Conservation (phyloP, 2,329 filamentous ascomycete species). For the Zymoseptoria passerinii region DNA sequence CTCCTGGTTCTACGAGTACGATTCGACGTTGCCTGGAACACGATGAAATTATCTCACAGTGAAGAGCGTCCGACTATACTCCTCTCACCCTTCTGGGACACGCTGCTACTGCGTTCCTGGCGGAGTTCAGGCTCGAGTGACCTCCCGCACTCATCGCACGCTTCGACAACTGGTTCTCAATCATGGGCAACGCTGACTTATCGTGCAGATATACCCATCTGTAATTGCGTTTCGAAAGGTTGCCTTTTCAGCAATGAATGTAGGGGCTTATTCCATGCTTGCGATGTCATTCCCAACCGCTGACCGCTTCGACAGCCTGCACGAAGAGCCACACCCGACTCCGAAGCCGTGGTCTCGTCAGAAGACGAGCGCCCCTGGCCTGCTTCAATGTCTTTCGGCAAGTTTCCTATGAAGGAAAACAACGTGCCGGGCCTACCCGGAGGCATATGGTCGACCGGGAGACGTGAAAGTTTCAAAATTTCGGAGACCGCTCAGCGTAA, state of each 20-base stretch:
- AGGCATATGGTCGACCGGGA: slow-evolving; percentile 27
- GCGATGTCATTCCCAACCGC: slow-evolving; percentile 2
- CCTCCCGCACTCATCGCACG: neutral
- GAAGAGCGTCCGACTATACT: too few species aligned
- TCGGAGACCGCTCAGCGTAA: slow-evolving; percentile 23
- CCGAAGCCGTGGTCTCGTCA: slow-evolving; percentile 84
- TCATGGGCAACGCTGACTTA: neutral
- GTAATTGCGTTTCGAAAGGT: slow-evolving; percentile 3
- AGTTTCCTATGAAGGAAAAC: slow-evolving; percentile 23
- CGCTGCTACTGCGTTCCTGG: neutral
- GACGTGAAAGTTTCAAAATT: slow-evolving; percentile 27
- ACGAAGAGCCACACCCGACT: slow-evolving; percentile 83
- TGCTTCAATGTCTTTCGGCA: slow-evolving; percentile 49
- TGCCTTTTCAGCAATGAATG: slow-evolving; percentile 18
- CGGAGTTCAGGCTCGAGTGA: neutral
- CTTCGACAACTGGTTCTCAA: neutral
- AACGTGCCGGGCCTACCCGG: slow-evolving; percentile 37
- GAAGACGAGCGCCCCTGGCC: slow-evolving; percentile 64
- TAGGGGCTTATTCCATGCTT: slow-evolving; percentile 4
- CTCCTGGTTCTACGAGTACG: too few species aligned
- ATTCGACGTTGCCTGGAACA: too few species aligned
- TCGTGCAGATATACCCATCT: slow-evolving; percentile 11
- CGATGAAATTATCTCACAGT: too few species aligned
- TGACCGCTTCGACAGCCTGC: slow-evolving; percentile 31
- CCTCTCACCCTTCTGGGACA: neutral